Percentiles rank a stretch among this genome's conserved stretches.
Evolutionary conservation across 768 basidiomycete species (phyloP).

Genomic region (Lactarius vividus): DNA sequence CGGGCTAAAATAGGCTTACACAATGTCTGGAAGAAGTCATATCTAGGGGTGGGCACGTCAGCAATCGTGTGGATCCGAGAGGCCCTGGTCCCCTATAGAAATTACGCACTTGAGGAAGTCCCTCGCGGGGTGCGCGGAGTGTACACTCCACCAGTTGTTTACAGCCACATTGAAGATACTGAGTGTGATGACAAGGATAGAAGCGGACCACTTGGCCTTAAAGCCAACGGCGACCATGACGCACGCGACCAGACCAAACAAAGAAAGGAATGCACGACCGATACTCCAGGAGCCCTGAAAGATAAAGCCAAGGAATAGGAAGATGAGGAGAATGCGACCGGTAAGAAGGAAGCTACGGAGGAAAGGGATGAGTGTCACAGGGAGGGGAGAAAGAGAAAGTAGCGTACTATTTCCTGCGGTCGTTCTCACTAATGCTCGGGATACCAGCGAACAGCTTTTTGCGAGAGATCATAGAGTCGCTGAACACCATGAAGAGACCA

Average conservation of each 20-base stretch:
- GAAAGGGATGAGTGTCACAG: constrained; percentile 9
- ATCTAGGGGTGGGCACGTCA: constrained; percentile 49
- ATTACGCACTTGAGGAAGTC: constrained; percentile 87
- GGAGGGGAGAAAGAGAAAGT: constrained; percentile 6
- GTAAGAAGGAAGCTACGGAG: constrained; percentile 85
- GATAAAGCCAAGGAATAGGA: constrained; percentile 98
- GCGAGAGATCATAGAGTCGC: constrained; percentile 86
- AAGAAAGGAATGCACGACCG: constrained; percentile 79
- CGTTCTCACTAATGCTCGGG: constrained; percentile 87
- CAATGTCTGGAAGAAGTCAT: constrained; percentile 99
- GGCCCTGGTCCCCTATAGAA: not conserved
- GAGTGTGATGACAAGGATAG: constrained; percentile 89
- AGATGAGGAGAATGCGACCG: constrained; percentile 94
- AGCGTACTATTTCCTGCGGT: constrained; percentile 95
- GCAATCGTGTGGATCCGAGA: constrained; percentile 3
- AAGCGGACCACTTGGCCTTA: constrained; percentile 98
- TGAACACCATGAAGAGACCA: constrained; percentile 98
- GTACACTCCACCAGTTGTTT: constrained; percentile 98
- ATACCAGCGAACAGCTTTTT: constrained; percentile 90
- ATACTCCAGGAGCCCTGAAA: constrained; percentile 91
- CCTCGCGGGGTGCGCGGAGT: constrained; percentile 87
- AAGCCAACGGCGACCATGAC: constrained; percentile 97
- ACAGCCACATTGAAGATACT: constrained; percentile 96
- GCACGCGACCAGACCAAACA: constrained; percentile 89
- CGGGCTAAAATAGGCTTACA: constrained; percentile 41